These are phyloP conservation scores for Protoeuglena noctilucae DNA, from an alignment of 139 green algal genomes.

Conservation along the genomic window DNA sequence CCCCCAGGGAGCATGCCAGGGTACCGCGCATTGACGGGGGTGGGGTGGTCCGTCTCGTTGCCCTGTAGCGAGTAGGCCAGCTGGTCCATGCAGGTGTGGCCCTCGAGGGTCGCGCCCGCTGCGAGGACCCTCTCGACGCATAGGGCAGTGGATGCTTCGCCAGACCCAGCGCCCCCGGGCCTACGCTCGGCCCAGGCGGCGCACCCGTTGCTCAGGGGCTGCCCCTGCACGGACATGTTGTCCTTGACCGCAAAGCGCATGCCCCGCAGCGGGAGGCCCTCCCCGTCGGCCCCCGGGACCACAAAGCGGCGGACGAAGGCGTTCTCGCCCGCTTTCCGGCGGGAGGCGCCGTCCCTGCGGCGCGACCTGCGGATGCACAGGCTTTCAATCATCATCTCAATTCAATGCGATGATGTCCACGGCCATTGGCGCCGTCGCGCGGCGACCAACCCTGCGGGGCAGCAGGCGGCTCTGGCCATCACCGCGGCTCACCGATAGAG, in stretches of 20 bases:
- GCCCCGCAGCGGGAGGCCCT: conserved; percentile 36
- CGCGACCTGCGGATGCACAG: too few relatives aligned
- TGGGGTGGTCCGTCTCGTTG: conserved; percentile 45
- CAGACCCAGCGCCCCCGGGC: conserved; percentile 14
- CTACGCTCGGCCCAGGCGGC: conserved; percentile 37
- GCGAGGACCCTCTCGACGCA: conserved; percentile 20
- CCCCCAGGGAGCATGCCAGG: conserved; percentile 46
- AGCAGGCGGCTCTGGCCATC: too few relatives aligned
- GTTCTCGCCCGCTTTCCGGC: too few relatives aligned
- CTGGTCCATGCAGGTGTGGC: conserved; percentile 75
- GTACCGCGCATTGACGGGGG: conserved; percentile 40
- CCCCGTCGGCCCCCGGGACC: conserved; percentile 14
- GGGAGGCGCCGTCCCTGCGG: too few relatives aligned
- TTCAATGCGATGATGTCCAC: too few relatives aligned
- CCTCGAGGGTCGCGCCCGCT: conserved; percentile 44
- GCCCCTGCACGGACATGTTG: conserved; percentile 57
- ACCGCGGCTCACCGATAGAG: too few relatives aligned
- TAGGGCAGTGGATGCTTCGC: conserved; percentile 30
- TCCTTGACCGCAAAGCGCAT: conserved; percentile 63
- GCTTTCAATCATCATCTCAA: too few relatives aligned
- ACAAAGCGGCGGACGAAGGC: too few relatives aligned
- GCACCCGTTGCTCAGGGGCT: conserved; percentile 50
- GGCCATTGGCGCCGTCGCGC: too few relatives aligned
- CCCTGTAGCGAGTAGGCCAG: conserved; percentile 64
- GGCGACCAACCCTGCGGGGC: too few relatives aligned